A percentile compares a stretch with the other conserved stretches of the same genome.
These are phyloP conservation scores for Daldinia caldariorum DNA, from an alignment of 495 filamentous ascomycete genomes.

Conservation along the genomic window DNA sequence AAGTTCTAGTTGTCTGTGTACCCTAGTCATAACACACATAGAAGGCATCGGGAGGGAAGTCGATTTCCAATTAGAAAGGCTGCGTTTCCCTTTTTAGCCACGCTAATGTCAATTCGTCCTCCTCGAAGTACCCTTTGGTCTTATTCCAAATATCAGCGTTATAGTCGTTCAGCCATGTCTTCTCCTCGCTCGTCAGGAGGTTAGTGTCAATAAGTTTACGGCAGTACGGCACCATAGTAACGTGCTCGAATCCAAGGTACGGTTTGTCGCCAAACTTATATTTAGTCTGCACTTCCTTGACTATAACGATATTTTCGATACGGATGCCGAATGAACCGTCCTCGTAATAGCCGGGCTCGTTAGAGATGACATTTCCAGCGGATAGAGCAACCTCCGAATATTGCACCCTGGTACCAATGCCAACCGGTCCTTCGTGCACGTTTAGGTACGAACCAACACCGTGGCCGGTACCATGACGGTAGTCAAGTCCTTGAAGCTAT, in stretches of 20 bases:
- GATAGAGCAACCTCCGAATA: constrained; percentile 91
- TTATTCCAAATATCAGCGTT: constrained; percentile 83
- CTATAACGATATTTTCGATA: constrained; percentile 95
- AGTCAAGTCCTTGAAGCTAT: constrained; percentile 85
- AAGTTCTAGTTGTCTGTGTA: constrained; percentile 57
- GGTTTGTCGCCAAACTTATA: constrained; percentile 92
- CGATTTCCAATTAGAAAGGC: constrained; percentile 50
- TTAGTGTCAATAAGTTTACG: constrained; percentile 82
- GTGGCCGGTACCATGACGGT: constrained; percentile 96
- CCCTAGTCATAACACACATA: constrained; percentile 1
- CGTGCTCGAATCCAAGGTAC: constrained; percentile 94
- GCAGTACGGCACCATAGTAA: constrained; percentile 96
- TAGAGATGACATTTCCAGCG: constrained; percentile 91
- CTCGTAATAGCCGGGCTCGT: constrained; percentile 98
- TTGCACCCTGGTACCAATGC: constrained; percentile 89
- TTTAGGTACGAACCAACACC: constrained; percentile 93
- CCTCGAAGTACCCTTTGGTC: constrained; percentile 82
- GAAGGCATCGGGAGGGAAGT: constrained; percentile 10
- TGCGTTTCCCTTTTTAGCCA: constrained; percentile 91
- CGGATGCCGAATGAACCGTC: constrained; percentile 98
- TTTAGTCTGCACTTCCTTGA: constrained; percentile 83
- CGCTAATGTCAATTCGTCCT: constrained; percentile 70
- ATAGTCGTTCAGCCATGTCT: constrained; percentile 87
- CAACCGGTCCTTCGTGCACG: constrained; percentile 97
- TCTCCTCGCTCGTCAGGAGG: constrained; percentile 79